Evolutionary conservation across 495 filamentous ascomycete species (phyloP), one percentile per base, ranked within the genome.

Genomic region (Xylaria longipes): DNA sequence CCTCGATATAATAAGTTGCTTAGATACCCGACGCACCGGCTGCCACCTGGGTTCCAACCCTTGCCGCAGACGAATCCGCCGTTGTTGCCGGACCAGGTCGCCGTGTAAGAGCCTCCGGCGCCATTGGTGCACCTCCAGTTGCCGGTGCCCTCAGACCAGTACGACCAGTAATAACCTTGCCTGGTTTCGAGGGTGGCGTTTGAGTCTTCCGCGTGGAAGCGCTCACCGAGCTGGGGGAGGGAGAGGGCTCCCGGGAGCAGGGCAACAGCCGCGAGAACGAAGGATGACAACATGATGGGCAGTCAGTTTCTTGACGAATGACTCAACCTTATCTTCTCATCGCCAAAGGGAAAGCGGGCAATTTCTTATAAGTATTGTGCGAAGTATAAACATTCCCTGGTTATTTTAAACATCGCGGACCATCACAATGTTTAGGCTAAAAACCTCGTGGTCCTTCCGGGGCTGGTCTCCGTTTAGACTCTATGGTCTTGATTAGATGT

Each of bases 11-110:
- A 57, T 33, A 2, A 31, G 5, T 29, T 43, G 2, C 22, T n/a
- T 3, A 2, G 35, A 17, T 9, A 15, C 46, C 14, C 1, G 27
- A 56, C 50, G 31, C 5, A 68, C 65, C 65, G 27, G 43, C 17
- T 61, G 14, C 81, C 82, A n/a, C 87, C 87, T 35, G 85, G 83
- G 66, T 80, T 82, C 88, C 88, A 90, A 12, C 87, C 88, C 77
- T 87, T 90, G 46, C 90, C 90, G 46, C 84, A 87, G 25, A 90
- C 89, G 66, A 91, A 90, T 71, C 89, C 87, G 39, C 85, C 87
- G 29, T 81, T 81, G 54, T 76, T 80, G 74, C 84, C 84, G 56
- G 76, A 77, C 89, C 89, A 90, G 11, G 60, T 81, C 22, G 88
- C 83, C 50, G 77, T 84, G 77, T 88, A 90, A 43, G 81, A 71